Conservation (phyloP, 2,329 filamentous ascomycete species). For the Paraphaeosphaeria sporulosa region DNA sequence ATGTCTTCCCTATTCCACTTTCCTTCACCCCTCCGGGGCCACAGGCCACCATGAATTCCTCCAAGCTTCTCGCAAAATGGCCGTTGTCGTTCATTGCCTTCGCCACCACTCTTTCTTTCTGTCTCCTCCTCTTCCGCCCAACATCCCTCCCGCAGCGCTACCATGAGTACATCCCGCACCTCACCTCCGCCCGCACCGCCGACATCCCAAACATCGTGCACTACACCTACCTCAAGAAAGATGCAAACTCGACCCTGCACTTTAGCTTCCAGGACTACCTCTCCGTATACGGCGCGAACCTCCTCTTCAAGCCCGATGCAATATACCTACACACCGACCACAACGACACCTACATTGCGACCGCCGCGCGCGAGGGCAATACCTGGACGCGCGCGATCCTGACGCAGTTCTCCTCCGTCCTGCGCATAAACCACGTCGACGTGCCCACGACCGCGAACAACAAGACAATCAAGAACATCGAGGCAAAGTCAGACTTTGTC, state of each 20-base stretch:
- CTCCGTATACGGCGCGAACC: conserved; percentile 21
- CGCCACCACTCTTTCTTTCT: too few species aligned
- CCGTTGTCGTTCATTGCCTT: too few species aligned
- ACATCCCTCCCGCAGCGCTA: not conserved
- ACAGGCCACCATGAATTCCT: too few species aligned
- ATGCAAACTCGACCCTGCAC: conserved; percentile 18
- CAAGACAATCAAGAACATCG: conserved; percentile 19
- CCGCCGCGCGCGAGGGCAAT: conserved; percentile 18
- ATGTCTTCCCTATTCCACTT: not conserved
- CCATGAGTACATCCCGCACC: not conserved
- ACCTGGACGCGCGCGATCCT: conserved; percentile 29
- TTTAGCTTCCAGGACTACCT: conserved; percentile 25
- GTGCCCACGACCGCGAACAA: conserved; percentile 21
- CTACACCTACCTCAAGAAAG: conserved; percentile 26
- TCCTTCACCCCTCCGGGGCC: not conserved
- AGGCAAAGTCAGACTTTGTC: conserved; percentile 33
- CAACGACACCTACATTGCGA: conserved; percentile 22
- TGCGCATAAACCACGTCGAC: conserved; percentile 19
- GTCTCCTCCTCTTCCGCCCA: not conserved
- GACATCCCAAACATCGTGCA: conserved; percentile 30
- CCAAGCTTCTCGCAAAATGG: too few species aligned
- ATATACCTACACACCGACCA: conserved; percentile 34
- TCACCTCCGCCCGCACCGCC: not conserved
- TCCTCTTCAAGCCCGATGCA: conserved; percentile 24
- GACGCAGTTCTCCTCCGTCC: conserved; percentile 23